Evolutionary conservation across 2,329 filamentous ascomycete species (phyloP).

Genomic region (Aspergillus fumigatus): DNA sequence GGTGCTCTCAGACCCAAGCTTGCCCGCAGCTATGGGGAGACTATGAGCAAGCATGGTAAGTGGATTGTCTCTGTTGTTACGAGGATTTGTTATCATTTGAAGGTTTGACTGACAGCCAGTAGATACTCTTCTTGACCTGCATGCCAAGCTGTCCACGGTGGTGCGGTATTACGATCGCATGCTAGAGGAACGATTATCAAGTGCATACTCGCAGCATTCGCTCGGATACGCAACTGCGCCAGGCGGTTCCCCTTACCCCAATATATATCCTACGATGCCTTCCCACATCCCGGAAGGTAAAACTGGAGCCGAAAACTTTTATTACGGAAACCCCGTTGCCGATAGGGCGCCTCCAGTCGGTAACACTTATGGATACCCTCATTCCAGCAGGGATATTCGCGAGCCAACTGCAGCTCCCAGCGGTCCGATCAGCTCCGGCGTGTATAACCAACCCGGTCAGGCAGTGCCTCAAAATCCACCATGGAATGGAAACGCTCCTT

Average conservation of each 20-base stretch:
- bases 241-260: slow-evolving; percentile 48
- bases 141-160: slow-evolving; percentile 91
- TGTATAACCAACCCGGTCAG: slow-evolving; percentile 16
- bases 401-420: slow-evolving; percentile 7
- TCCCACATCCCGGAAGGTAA: slow-evolving; percentile 46
- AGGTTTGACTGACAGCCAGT: slow-evolving; percentile 15
- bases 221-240: slow-evolving; percentile 55
- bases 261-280: slow-evolving; percentile 68
- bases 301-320: slow-evolving; percentile 71
- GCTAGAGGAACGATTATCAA: slow-evolving; percentile 91
- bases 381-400: slow-evolving; percentile 18
- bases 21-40: slow-evolving; percentile 92
- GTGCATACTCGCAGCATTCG: slow-evolving; percentile 80
- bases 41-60: slow-evolving; percentile 97
- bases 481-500: slow-evolving; percentile 19
- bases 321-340: slow-evolving; percentile 60
- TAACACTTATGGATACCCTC: slow-evolving; percentile 47
- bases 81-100: background rate
- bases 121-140: slow-evolving; percentile 91
- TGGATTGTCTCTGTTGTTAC: slow-evolving; percentile 8
- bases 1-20: slow-evolving; percentile 89
- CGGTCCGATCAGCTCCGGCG: slow-evolving; percentile 16
- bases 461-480: slow-evolving; percentile 12
- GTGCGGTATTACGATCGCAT: slow-evolving; percentile 97
- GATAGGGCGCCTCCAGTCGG: slow-evolving; percentile 48